Evolutionary conservation across 2,329 filamentous ascomycete species (phyloP).

Genomic region (Calonectria fujianensis): DNA sequence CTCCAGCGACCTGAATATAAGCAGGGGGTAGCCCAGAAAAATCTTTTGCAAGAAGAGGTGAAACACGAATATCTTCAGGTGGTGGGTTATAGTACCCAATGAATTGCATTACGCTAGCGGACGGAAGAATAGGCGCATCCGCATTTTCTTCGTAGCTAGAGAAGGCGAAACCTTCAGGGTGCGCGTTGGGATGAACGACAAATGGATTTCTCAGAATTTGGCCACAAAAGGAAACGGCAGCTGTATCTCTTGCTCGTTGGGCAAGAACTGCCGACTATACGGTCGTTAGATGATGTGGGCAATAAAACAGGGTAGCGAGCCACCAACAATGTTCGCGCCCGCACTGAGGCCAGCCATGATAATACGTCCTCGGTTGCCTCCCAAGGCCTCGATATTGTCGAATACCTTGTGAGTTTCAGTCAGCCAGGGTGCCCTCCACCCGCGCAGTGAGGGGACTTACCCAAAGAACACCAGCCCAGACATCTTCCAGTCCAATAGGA

Average conservation of each 20-base stretch:
- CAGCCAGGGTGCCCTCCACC: background rate
- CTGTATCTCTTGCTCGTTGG: background rate
- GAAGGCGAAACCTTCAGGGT: background rate
- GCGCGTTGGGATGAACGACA: background rate
- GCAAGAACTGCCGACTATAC: background rate
- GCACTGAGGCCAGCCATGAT: slow-evolving; percentile 8
- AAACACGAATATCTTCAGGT: background rate
- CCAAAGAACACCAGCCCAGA: slow-evolving; percentile 5
- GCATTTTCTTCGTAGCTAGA: slow-evolving; percentile 8
- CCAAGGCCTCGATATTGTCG: background rate
- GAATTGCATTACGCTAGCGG: background rate
- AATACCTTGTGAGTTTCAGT: background rate
- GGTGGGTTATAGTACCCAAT: background rate
- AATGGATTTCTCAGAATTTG: background rate
- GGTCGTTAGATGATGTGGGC: background rate
- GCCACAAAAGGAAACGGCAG: background rate
- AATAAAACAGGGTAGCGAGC: too few species aligned
- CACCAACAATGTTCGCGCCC: slow-evolving; percentile 1
- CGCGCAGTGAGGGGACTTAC: background rate
- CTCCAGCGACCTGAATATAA: slow-evolving; percentile 2
- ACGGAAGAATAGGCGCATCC: background rate
- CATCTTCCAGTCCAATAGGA: background rate
- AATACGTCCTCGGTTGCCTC: background rate
- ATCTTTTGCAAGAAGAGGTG: background rate
- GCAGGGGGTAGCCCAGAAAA: background rate